Base-by-base conservation (phyloP, 192 early-diverging fungal species). In the Mortierella antarctica region DNA sequence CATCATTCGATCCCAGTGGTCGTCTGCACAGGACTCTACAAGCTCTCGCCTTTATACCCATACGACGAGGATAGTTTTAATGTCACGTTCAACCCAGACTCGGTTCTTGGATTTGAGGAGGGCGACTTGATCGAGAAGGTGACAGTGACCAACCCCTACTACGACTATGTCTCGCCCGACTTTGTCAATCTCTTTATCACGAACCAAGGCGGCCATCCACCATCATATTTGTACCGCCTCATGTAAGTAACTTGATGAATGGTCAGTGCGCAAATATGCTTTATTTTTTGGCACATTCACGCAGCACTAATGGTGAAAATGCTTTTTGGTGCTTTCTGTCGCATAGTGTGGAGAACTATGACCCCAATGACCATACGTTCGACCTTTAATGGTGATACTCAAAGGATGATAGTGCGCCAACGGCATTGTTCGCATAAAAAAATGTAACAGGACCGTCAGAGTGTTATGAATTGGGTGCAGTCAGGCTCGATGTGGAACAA, bases 1-100 rank as follows among this genome's bases (percentile, higher is more conserved):
- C 92, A 97, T 73, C 94, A 97, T 78, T 91, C 95, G 8, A 95
- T 92, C 6, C 97, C 95, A 40, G 96, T 99, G 2, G 90, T 99
- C 7, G 97, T 99, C 13, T 94, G 93, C 72, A 91, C 95, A 4
- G 95, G 94, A 7, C 78, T 96, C 54, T 96, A 97, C 83, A 96
- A 96, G 74, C 83, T 98, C 23, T 95, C 95, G 21, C 95, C 94
- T 11, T 73, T 89, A 63, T 96, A 95, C 83, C 95, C 95, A 39
- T 96, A 95, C 73, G 95, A 97, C 79, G 89, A 91, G 74, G 95
- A 96, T 58, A 84, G 86, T 15, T 96, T 95, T 71, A 95, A 95
- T 66, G 85, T 94, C 12, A 83, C 86, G 7, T 86, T 92, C 31
- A 90, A 91, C 47, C 96, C 97, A 1, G 93, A 97, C 61, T 76